Conservation (phyloP, 441 rosid genomes). For the Syzygium syzygioides region DNA sequence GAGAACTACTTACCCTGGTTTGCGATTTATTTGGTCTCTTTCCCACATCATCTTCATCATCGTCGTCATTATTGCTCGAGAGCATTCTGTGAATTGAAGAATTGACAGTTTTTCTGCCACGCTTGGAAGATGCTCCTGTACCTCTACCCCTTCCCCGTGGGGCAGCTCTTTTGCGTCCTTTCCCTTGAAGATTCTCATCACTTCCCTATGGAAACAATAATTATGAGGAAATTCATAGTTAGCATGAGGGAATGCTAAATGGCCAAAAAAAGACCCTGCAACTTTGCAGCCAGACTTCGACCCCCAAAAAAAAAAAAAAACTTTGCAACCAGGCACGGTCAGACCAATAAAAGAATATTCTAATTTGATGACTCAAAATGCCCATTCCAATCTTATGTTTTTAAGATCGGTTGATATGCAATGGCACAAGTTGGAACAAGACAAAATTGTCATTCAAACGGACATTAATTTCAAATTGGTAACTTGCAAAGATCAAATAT, state of each 20-base stretch:
- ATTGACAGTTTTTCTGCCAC: constrained; percentile 65
- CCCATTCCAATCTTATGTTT: background rate
- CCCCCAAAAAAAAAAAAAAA: background rate
- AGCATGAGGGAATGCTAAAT: background rate
- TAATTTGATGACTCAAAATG: background rate
- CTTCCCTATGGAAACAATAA: constrained; percentile 30
- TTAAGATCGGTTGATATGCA: background rate
- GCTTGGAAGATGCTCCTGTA: constrained; percentile 51
- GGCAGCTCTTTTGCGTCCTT: constrained; percentile 77
- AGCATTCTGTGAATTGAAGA: constrained; percentile 56
- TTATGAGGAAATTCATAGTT: background rate
- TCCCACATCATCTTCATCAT: constrained; percentile 52
- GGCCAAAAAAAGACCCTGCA: background rate
- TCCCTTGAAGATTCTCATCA: constrained; percentile 29
- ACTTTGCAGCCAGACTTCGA: background rate
- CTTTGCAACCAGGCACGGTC: background rate
- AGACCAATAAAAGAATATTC: background rate
- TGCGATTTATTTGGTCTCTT: constrained; percentile 55
- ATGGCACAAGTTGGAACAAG: background rate
- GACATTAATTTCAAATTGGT: background rate
- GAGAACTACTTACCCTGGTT: constrained; percentile 55
- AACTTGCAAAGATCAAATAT: background rate
- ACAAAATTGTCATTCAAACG: background rate
- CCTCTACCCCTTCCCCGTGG: constrained; percentile 71
- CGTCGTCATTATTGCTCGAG: constrained; percentile 60